Evolutionary conservation across 768 basidiomycete species (phyloP).

Genomic region (Pisolithus tinctorius): DNA sequence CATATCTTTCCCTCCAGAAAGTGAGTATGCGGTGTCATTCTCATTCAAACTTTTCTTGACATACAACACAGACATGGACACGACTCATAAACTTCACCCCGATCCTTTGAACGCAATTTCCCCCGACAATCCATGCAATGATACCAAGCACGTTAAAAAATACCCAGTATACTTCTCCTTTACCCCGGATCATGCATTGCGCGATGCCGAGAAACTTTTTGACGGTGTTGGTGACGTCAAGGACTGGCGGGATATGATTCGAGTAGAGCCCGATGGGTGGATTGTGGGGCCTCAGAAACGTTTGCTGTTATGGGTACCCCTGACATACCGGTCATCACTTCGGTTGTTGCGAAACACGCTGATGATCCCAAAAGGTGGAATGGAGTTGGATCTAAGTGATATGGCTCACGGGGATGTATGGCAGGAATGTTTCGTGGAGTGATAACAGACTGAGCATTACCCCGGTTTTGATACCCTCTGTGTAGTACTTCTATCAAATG

Average conservation of each 20-base stretch:
- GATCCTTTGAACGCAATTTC: no score
- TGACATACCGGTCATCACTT: neutral
- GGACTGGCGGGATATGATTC: neutral
- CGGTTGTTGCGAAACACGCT: neutral
- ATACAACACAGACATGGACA: no score
- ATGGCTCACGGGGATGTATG: neutral
- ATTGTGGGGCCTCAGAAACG: neutral
- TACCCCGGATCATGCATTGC: neutral
- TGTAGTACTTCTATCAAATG: no score
- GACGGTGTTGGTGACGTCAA: neutral
- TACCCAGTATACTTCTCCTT: neutral
- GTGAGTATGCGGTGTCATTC: neutral
- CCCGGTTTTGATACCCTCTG: neutral
- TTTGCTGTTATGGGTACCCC: conserved; percentile 4
- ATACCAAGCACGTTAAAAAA: neutral
- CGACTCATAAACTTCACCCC: no score
- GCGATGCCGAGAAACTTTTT: neutral
- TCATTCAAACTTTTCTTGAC: neutral
- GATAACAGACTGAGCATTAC: no score
- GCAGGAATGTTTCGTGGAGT: neutral
- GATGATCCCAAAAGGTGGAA: neutral
- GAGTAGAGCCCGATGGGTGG: conserved; percentile 1
- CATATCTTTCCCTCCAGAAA: neutral
- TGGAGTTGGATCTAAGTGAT: conserved; percentile 3
- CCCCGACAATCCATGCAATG: neutral